Conservation (phyloP, 768 basidiomycete genomes). For the Rhizopogon vesiculosus region DNA sequence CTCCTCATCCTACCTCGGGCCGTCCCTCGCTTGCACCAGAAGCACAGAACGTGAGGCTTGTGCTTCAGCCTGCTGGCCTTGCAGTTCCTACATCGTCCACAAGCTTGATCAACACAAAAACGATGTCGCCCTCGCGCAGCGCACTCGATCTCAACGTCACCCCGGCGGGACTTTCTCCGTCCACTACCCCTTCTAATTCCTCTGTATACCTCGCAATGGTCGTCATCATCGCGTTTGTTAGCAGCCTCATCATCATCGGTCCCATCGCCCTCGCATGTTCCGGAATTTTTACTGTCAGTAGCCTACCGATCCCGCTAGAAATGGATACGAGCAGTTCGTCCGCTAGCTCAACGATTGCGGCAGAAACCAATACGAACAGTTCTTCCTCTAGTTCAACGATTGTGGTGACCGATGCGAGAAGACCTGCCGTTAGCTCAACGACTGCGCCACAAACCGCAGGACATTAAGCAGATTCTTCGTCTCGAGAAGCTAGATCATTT, state of each 20-base stretch:
- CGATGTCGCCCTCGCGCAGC: slow-evolving; percentile 1
- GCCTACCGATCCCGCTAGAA: too few species aligned
- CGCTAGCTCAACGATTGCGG: slow-evolving; percentile 9
- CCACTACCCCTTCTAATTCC: neutral
- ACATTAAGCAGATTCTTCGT: neutral
- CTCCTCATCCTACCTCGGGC: slow-evolving; percentile 3
- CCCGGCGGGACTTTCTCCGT: slow-evolving; percentile 3
- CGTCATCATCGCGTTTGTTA: too few species aligned
- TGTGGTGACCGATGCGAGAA: too few species aligned
- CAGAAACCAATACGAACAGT: too few species aligned
- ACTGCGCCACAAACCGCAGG: neutral
- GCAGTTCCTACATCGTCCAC: slow-evolving; percentile 17
- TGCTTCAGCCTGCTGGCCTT: slow-evolving; percentile 41
- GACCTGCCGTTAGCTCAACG: too few species aligned
- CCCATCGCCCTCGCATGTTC: neutral
- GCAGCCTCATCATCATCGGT: too few species aligned
- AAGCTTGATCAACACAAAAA: neutral
- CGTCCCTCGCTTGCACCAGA: slow-evolving; percentile 4
- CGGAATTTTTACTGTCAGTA: neutral
- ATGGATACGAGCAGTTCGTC: neutral
- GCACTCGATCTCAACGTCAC: slow-evolving; percentile 20
- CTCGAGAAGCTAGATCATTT: neutral
- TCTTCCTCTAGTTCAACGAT: too few species aligned
- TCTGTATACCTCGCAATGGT: neutral
- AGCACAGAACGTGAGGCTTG: slow-evolving; percentile 42